Conservation (phyloP, 129 eudicot genomes). For the Pittosporum tobira region DNA sequence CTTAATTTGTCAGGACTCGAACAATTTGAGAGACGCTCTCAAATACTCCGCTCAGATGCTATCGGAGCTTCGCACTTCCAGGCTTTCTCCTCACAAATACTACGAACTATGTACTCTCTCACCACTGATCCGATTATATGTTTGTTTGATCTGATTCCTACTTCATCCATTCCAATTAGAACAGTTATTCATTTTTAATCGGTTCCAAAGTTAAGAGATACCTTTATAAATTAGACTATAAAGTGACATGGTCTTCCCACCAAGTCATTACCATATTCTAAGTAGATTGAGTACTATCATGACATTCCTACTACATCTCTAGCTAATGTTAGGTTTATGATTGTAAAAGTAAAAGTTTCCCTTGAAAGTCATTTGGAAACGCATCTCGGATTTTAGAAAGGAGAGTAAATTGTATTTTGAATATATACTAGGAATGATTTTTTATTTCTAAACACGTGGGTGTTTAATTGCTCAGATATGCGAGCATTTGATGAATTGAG, state of each 20-base stretch:
- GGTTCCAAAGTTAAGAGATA: not conserved
- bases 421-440: not conserved
- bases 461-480: constrained; percentile 55
- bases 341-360: too few relatives aligned
- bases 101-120: constrained; percentile 62
- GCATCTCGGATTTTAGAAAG: too few relatives aligned
- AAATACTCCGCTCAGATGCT: constrained; percentile 99
- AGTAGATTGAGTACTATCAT: too few relatives aligned
- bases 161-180: not conserved
- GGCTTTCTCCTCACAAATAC: constrained; percentile 93
- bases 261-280: too few relatives aligned
- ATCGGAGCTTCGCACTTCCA: constrained; percentile 94
- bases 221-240: not conserved
- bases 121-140: constrained; percentile 3
- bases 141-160: constrained; percentile 11
- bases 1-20: constrained; percentile 59
- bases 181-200: not conserved
- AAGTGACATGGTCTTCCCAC: not conserved
- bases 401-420: too few relatives aligned
- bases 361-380: too few relatives aligned
- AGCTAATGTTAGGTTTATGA: too few relatives aligned
- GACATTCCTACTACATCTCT: too few relatives aligned
- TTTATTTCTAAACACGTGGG: too few relatives aligned
- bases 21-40: constrained; percentile 84
- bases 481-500: constrained; percentile 96